Evolutionary conservation across 352 stramenopile species (phyloP).

Genomic region (Pythium monospermum): DNA sequence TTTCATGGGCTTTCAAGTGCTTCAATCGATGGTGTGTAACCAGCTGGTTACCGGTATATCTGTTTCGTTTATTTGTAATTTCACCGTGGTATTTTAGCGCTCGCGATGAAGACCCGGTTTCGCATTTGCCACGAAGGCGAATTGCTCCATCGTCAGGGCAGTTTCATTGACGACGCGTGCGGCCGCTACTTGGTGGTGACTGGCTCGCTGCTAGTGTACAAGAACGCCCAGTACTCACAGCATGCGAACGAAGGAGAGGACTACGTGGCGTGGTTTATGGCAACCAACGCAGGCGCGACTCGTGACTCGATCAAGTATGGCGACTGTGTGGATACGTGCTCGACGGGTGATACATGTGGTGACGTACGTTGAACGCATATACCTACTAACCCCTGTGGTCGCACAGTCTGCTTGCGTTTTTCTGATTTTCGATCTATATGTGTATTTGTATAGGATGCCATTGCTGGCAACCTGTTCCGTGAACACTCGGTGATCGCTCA

Average conservation of each 20-base stretch:
- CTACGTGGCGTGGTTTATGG: conserved; percentile 28
- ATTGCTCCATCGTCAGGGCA: conserved; percentile 36
- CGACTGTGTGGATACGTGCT: conserved; percentile 34
- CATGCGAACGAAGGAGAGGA: conserved; percentile 22
- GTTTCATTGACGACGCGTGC: conserved; percentile 30
- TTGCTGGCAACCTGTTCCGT: conserved; percentile 27
- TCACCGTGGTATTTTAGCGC: conserved; percentile 16
- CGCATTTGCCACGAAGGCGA: conserved; percentile 36
- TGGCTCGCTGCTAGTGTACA: conserved; percentile 41
- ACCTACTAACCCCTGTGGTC: neutral
- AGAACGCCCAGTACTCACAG: conserved; percentile 17
- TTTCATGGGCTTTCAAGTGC: conserved; percentile 25
- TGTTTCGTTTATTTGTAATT: neutral
- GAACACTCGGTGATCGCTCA: conserved; percentile 35
- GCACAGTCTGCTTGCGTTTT: neutral
- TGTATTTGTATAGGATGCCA: conserved; percentile 27
- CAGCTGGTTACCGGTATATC: too few relatives aligned
- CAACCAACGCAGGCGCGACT: conserved; percentile 2
- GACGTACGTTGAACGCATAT: conserved; percentile 28
- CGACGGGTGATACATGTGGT: conserved; percentile 29
- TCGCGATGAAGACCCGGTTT: conserved; percentile 31
- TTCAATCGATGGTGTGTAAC: conserved; percentile 38
- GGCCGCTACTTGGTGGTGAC: conserved; percentile 35
- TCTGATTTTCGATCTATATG: neutral
- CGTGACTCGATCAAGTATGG: conserved; percentile 25